Percentiles rank a stretch among this genome's conserved stretches.
phyloP scores from a whole-genome alignment of 805 yeast species.

The Starmerella lactis-condensi region DNA sequence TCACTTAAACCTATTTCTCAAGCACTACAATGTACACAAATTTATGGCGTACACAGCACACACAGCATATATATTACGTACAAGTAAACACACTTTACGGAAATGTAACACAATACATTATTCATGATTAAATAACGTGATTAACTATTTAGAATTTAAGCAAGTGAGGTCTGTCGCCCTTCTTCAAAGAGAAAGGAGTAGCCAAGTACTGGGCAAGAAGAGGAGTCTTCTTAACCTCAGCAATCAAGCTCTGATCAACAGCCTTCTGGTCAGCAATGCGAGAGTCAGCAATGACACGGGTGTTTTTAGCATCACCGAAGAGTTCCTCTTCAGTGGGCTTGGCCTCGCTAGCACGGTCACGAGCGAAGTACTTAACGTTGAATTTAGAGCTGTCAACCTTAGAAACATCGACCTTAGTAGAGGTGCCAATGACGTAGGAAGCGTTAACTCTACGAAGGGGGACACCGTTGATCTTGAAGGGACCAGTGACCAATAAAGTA shows the following conservation, averaged over 20 bases:
- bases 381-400: slow-evolving; percentile 65
- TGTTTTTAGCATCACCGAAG: slow-evolving; percentile 66
- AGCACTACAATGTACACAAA: no score
- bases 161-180: slow-evolving; percentile 96
- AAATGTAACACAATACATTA: no score
- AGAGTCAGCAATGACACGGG: slow-evolving; percentile 78
- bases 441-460: slow-evolving; percentile 98
- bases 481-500: slow-evolving; percentile 94
- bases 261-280: slow-evolving; percentile 93
- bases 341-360: slow-evolving; percentile 72
- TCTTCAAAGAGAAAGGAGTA: slow-evolving; percentile 86
- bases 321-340: slow-evolving; percentile 71
- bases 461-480: slow-evolving; percentile 99
- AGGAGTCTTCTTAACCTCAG: slow-evolving; percentile 94
- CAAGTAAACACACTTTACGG: no score
- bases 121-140: no score
- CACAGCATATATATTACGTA: no score
- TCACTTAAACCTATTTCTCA: no score
- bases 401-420: slow-evolving; percentile 70
- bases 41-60: no score
- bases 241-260: slow-evolving; percentile 78
- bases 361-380: slow-evolving; percentile 88
- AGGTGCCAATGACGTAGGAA: slow-evolving; percentile 96
- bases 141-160: slow-evolving; percentile 61
- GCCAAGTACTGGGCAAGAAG: slow-evolving; percentile 92